phyloP scores from a whole-genome alignment of 1,284 basidiomycete species.

The Crucibulum cyathiforme region DNA sequence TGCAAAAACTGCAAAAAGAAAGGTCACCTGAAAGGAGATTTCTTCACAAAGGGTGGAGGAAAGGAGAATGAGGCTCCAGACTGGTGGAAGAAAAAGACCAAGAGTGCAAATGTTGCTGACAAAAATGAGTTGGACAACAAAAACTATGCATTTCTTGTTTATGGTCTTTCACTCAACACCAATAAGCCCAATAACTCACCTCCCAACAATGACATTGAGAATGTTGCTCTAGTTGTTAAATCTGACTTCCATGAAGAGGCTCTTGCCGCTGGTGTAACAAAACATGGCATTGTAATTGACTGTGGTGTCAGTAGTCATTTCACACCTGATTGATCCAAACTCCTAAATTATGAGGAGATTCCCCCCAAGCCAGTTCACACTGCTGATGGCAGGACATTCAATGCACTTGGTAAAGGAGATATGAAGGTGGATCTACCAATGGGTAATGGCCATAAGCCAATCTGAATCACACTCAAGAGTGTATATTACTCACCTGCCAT shows the following conservation, averaged over 20 bases:
- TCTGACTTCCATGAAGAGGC: slow-evolving; percentile 5
- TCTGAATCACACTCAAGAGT: slow-evolving; percentile 27
- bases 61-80: slow-evolving; percentile 10
- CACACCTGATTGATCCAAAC: slow-evolving; percentile 13
- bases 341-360: slow-evolving; percentile 20
- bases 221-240: slow-evolving; percentile 2
- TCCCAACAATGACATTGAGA: not conserved
- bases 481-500: slow-evolving; percentile 42
- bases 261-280: not conserved
- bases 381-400: slow-evolving; percentile 22
- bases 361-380: slow-evolving; percentile 20
- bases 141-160: not conserved
- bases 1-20: slow-evolving; percentile 9
- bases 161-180: not conserved
- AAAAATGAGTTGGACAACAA: slow-evolving; percentile 2
- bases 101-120: not conserved
- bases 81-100: slow-evolving; percentile 7
- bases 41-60: slow-evolving; percentile 12
- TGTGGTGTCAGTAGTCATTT: slow-evolving; percentile 27
- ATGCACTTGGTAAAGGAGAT: slow-evolving; percentile 20
- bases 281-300: slow-evolving; percentile 16
- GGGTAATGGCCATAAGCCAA: slow-evolving; percentile 17
- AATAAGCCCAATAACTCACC: not conserved
- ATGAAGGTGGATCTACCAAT: slow-evolving; percentile 17
- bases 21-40: slow-evolving; percentile 7